Percentiles rank a stretch among this genome's conserved stretches.
Evolutionary conservation across 768 basidiomycete species (phyloP).

Genomic region (Collybia nuda): DNA sequence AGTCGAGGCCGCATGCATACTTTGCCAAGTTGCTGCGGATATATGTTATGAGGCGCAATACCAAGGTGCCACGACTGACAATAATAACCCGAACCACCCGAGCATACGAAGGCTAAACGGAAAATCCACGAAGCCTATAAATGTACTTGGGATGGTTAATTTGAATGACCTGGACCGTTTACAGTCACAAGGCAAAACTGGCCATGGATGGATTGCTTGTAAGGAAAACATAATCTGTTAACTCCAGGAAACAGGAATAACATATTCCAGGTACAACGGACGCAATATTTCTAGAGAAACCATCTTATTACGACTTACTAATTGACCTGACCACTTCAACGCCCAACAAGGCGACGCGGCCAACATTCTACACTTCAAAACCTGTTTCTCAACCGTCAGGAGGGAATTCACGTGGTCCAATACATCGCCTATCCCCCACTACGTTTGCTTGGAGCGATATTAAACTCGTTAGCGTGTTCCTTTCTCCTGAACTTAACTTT

Average conservation of each 20-base stretch:
- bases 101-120: conserved; percentile 24
- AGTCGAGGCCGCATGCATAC: conserved; percentile 74
- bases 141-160: conserved; percentile 79
- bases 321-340: conserved; percentile 76
- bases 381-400: conserved; percentile 33
- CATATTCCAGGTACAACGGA: conserved; percentile 65
- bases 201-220: conserved; percentile 85
- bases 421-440: conserved; percentile 58
- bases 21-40: conserved; percentile 69
- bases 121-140: conserved; percentile 53
- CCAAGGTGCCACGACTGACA: conserved; percentile 18
- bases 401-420: conserved; percentile 34
- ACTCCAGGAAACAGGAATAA: too few species aligned
- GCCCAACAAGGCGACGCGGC: conserved; percentile 58
- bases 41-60: conserved; percentile 45
- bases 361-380: conserved; percentile 64
- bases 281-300: conserved; percentile 80
- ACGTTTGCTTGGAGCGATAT: conserved; percentile 87
- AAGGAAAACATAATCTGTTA: conserved; percentile 22
- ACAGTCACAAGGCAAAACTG: conserved; percentile 51
- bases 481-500: not conserved
- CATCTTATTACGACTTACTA: conserved; percentile 75
- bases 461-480: conserved; percentile 50
- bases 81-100: conserved; percentile 3
- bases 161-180: conserved; percentile 70